Evolutionary conservation across 129 eudicot species (phyloP).

Genomic region (Lactuca sativa): DNA sequence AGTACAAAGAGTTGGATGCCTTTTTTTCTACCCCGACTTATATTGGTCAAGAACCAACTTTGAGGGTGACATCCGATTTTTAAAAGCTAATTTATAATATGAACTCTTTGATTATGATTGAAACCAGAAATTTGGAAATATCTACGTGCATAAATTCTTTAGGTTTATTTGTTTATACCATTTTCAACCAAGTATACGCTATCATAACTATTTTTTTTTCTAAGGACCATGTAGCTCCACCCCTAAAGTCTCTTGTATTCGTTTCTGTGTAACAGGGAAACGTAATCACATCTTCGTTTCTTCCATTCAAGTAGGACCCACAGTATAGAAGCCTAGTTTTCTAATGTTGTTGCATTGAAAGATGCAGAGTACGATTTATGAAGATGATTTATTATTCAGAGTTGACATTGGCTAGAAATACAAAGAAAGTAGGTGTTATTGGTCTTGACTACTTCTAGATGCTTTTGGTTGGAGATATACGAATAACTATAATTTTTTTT

Average conservation of each 20-base stretch:
- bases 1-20: slow-evolving; percentile 23
- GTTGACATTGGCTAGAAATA: slow-evolving; percentile 41
- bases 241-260: neutral
- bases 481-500: slow-evolving; percentile 4
- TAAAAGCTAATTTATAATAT: slow-evolving; percentile 2
- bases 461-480: slow-evolving; percentile 21
- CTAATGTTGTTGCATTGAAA: slow-evolving; percentile 20
- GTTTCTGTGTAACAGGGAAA: neutral
- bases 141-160: slow-evolving; percentile 8
- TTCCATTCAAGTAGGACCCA: slow-evolving; percentile 9
- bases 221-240: slow-evolving; percentile 1
- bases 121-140: slow-evolving; percentile 9
- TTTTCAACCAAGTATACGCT: slow-evolving; percentile 6
- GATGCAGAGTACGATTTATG: slow-evolving; percentile 15
- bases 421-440: slow-evolving; percentile 35
- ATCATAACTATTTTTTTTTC: neutral
- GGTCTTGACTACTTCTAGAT: slow-evolving; percentile 44
- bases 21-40: slow-evolving; percentile 40
- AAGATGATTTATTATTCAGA: slow-evolving; percentile 8
- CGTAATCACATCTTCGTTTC: neutral
- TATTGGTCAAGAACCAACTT: slow-evolving; percentile 27
- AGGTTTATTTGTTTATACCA: slow-evolving; percentile 7
- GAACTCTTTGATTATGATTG: slow-evolving; percentile 19
- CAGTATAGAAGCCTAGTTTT: slow-evolving; percentile 1
- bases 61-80: slow-evolving; percentile 36